Conservation (phyloP, 164 flowering plant genomes). For the Macadamia integrifolia region DNA sequence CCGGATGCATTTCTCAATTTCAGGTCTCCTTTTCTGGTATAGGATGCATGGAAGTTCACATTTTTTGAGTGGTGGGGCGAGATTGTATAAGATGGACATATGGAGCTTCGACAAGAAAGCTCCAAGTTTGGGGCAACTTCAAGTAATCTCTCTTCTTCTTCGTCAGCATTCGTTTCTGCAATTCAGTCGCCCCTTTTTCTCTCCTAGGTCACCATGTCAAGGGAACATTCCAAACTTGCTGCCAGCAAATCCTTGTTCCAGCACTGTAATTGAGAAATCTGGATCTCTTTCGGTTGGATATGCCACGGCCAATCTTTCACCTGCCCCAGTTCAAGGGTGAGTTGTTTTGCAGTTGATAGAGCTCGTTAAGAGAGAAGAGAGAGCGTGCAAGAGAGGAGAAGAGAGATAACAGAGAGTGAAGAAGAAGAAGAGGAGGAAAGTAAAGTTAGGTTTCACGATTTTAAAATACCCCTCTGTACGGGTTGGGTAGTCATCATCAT, state of each 20-base stretch:
- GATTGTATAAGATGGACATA: conserved; percentile 28
- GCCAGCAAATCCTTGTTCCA: conserved; percentile 22
- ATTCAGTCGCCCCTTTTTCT: conserved; percentile 88
- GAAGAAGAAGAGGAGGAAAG: too few relatives aligned
- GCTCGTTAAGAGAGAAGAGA: conserved; percentile 34
- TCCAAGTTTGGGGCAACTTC: conserved; percentile 47
- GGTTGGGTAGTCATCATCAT: too few relatives aligned
- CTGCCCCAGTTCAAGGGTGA: conserved; percentile 43
- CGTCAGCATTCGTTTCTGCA: conserved; percentile 83
- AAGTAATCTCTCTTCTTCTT: conserved; percentile 81
- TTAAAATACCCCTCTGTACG: too few relatives aligned
- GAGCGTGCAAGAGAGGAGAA: too few relatives aligned
- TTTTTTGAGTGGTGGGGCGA: conserved; percentile 6
- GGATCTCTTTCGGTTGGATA: conserved; percentile 25
- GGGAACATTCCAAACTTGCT: conserved; percentile 25
- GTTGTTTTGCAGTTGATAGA: conserved; percentile 79
- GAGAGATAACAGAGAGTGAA: too few relatives aligned
- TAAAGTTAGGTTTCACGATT: too few relatives aligned
- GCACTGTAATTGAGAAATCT: conserved; percentile 23
- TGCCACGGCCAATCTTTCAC: conserved; percentile 21
- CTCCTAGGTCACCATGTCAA: conserved; percentile 68
- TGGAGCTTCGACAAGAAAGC: conserved; percentile 72
- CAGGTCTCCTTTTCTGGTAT: conserved; percentile 20
- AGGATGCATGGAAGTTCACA: conserved; percentile 27
- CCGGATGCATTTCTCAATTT: conserved; percentile 12